These are phyloP conservation scores for Rhododendron mucronatum DNA, from an alignment of 148 eudicot species.

Conservation along the genomic window DNA sequence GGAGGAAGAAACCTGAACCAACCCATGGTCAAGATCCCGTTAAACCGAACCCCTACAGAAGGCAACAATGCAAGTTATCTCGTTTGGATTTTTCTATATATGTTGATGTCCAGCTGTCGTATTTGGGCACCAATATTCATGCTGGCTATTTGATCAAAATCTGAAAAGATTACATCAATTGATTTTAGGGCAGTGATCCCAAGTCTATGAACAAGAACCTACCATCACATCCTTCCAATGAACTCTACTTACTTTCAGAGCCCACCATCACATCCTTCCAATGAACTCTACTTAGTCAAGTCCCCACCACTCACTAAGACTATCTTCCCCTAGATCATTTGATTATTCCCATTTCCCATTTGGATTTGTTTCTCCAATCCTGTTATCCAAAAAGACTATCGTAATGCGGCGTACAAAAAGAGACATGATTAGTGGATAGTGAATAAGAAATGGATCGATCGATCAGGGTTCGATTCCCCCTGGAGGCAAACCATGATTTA, in stretches of 20 bases:
- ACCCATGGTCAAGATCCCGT: too few species aligned
- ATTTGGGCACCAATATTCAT: not conserved
- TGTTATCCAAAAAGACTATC: not conserved
- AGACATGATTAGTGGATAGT: too few species aligned
- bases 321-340: slow-evolving; percentile 9
- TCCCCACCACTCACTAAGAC: slow-evolving; percentile 31
- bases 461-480: too few species aligned
- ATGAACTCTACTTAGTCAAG: not conserved
- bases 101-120: not conserved
- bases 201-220: not conserved
- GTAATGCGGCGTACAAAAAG: too few species aligned
- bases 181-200: not conserved
- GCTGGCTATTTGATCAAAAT: not conserved
- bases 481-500: too few species aligned
- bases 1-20: too few species aligned
- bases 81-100: not conserved
- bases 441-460: too few species aligned
- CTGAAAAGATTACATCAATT: not conserved
- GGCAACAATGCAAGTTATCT: not conserved
- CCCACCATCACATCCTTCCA: slow-evolving; percentile 1
- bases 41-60: not conserved
- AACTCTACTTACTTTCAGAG: not conserved
- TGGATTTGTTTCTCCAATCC: not conserved
- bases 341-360: not conserved
- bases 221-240: slow-evolving; percentile 1